Conservation (phyloP, 805 yeast genomes). For the Pichia nanzhaoensis region DNA sequence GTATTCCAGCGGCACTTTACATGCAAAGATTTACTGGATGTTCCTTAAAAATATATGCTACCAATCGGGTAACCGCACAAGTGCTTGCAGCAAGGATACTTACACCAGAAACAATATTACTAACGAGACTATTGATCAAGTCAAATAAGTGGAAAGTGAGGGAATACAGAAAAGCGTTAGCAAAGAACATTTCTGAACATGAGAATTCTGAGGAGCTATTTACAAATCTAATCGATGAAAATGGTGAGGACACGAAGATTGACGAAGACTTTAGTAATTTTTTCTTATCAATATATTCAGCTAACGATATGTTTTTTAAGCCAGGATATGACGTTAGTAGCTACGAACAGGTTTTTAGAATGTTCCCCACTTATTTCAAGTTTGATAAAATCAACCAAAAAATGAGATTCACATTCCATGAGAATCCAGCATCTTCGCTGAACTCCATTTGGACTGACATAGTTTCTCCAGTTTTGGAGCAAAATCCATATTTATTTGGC, state of each 20-base stretch:
- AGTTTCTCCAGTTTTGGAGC: neutral
- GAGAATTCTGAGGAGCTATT: neutral
- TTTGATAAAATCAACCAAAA: neutral
- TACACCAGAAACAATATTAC: neutral
- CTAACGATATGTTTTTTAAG: constrained; percentile 1
- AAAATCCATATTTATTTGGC: neutral
- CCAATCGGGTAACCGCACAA: neutral
- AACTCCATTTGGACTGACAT: neutral
- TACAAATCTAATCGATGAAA: neutral
- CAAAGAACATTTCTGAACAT: neutral
- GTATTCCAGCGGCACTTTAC: constrained; percentile 8
- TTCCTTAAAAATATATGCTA: neutral
- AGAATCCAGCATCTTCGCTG: neutral
- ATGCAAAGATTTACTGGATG: constrained; percentile 6
- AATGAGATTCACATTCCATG: neutral
- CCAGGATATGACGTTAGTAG: constrained; percentile 6
- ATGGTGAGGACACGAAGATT: neutral
- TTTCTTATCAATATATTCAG: neutral
- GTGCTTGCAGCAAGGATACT: neutral
- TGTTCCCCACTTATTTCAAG: constrained; percentile 3
- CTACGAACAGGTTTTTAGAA: constrained; percentile 1
- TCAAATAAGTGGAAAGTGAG: neutral
- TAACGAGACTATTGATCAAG: neutral
- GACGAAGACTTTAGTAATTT: neutral
- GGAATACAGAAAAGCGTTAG: neutral